Evolutionary conservation across 768 basidiomycete genomes (phyloP), one percentile per base, ranked within the genome.

Genomic region (Rhizopogon vinicolor): DNA sequence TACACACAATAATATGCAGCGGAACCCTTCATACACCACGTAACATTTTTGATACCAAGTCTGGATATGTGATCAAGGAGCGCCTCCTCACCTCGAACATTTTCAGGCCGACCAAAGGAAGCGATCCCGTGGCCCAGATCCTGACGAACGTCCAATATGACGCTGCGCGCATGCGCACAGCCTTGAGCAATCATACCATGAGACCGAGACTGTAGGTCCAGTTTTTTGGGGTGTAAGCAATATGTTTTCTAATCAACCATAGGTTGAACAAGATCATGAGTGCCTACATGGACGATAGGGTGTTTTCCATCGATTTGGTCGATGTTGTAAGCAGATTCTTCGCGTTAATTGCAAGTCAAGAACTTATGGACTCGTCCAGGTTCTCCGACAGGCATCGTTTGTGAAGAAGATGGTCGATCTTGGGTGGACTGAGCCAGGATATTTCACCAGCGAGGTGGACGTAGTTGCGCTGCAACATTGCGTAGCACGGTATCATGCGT

Each of bases 401-500:
- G 72, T 79, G 12, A 58, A 68, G 58, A 84, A 83, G 65, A 82
- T 85, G 79, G 63, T 71, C 37, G 68, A 76, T 29, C 68, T 84
- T 2, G 70, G 73, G 0, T 85, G 83, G 83, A 81, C 76, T 1
- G 58, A 69, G 16, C 70, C 74, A 0, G 63, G 62, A 2, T 80
- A 74, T 56, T 81, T 83, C 39, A 40, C 56, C 7, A 54, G 53
- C 2, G 52, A 56, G 6, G 70, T 71, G 37, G 76, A 79, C 45
- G 72, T 75, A 56, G 54, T 75, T 5, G 75, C 74, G 1, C 64
- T 84, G 8, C 69, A 76, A 29, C 79, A 82, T 58, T 74, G 76
- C 5, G 67, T 80, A n/a, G 76, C 82, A 2, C 69, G 84, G 61
- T 85, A 85, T 61, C 82, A 84, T 52, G 82, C 77, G 79, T 83